Percentiles rank a stretch among this genome's conserved stretches.
Evolutionary conservation across 306 rosid species (phyloP).

Genomic region (Glycine soja): DNA sequence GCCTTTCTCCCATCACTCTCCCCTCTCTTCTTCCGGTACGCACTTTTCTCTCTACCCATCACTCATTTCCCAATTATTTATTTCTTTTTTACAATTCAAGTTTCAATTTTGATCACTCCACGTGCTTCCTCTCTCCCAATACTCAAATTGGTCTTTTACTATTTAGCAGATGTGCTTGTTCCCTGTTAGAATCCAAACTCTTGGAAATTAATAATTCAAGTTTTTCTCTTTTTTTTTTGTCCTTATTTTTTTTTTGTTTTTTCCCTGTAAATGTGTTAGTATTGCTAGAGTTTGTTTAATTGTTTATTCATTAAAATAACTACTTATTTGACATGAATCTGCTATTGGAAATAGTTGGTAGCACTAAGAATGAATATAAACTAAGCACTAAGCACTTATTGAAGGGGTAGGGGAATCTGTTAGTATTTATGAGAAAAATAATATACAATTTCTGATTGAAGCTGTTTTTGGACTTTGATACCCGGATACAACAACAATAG

Average conservation of each 20-base stretch:
- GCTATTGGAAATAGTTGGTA: neutral
- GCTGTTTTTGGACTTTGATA: neutral
- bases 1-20: constrained; percentile 63
- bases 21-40: constrained; percentile 62
- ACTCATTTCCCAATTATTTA: neutral
- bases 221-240: neutral
- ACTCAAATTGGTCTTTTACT: neutral
- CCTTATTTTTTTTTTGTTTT: neutral
- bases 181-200: no score
- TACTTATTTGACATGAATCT: neutral
- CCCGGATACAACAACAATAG: neutral
- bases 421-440: neutral
- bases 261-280: neutral
- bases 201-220: neutral
- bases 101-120: constrained; percentile 33
- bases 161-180: neutral
- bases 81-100: neutral
- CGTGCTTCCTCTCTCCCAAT: neutral
- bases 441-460: constrained; percentile 13
- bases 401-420: neutral
- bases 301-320: neutral
- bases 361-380: neutral
- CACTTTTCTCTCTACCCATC: constrained; percentile 1
- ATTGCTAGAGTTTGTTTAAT: neutral
- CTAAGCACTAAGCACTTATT: neutral